Conservation (phyloP, 2,329 filamentous ascomycete species). For the Calycina herbarum region DNA sequence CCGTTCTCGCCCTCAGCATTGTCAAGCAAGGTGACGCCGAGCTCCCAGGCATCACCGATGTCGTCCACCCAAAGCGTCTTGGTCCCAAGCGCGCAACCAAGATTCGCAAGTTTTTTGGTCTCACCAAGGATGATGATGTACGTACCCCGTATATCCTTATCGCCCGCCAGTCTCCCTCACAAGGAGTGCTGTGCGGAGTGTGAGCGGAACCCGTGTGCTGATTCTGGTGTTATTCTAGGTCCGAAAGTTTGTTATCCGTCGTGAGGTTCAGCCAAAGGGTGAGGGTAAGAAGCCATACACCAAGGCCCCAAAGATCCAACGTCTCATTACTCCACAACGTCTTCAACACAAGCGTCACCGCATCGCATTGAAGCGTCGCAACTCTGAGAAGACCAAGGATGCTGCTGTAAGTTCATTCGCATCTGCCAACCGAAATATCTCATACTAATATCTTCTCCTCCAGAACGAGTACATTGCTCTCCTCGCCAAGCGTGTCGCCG, state of each 20-base stretch:
- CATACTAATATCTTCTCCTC: slow-evolving; percentile 40
- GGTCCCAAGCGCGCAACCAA: slow-evolving; percentile 99
- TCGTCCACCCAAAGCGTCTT: slow-evolving; percentile 97
- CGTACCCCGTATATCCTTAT: slow-evolving; percentile 67
- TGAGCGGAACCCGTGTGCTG: slow-evolving; percentile 43
- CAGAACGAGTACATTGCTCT: slow-evolving; percentile 97
- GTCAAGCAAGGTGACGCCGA: slow-evolving; percentile 98
- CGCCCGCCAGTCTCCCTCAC: slow-evolving; percentile 58
- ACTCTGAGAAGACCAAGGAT: slow-evolving; percentile 96
- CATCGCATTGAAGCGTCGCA: slow-evolving; percentile 96
- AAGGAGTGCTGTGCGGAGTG: slow-evolving; percentile 50
- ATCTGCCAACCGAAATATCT: neutral
- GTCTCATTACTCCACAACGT: slow-evolving; percentile 98
- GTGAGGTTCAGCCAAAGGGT: slow-evolving; percentile 94
- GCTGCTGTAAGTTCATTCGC: slow-evolving; percentile 75
- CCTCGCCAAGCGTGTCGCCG: slow-evolving; percentile 93
- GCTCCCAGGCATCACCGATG: slow-evolving; percentile 94
- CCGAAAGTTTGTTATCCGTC: slow-evolving; percentile 99
- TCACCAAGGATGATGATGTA: slow-evolving; percentile 99
- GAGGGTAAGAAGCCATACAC: slow-evolving; percentile 98
- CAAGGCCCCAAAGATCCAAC: slow-evolving; percentile 99
- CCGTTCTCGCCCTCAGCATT: slow-evolving; percentile 89
- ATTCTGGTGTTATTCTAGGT: slow-evolving; percentile 55
- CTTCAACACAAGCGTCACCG: slow-evolving; percentile 99
- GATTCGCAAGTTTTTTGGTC: slow-evolving; percentile 99